Conservation (phyloP, 2,329 filamentous ascomycete genomes). For the Monosporascus sp. region DNA sequence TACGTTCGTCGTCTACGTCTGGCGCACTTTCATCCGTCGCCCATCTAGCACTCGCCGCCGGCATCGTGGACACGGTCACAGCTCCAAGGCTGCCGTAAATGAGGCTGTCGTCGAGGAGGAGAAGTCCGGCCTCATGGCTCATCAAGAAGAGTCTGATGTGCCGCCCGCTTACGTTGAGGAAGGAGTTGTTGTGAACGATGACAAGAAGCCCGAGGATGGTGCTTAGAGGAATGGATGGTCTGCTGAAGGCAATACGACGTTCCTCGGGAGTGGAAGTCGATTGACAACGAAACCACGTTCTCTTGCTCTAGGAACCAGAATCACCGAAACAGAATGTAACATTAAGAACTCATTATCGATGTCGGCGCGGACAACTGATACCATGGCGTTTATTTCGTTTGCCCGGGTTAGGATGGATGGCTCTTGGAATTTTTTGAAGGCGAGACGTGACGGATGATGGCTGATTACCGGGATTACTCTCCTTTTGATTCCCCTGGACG, state of each 20-base stretch:
- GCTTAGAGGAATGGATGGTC: conserved; percentile 10
- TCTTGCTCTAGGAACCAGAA: neutral
- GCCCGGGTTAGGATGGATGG: neutral
- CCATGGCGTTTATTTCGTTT: neutral
- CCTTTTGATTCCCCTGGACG: no score
- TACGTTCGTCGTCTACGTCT: conserved; percentile 54
- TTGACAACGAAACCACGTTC: neutral
- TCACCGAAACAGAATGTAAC: neutral
- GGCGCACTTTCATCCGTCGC: conserved; percentile 50
- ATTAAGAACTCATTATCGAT: neutral
- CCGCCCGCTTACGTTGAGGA: conserved; percentile 25
- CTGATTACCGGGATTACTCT: no score
- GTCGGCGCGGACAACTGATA: neutral
- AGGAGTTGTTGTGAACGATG: conserved; percentile 14
- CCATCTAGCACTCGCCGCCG: conserved; percentile 25
- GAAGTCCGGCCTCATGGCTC: conserved; percentile 45
- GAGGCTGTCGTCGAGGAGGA: conserved; percentile 39
- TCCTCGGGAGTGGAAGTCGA: neutral
- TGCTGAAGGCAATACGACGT: neutral
- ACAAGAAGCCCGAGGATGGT: conserved; percentile 24
- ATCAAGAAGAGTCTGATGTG: conserved; percentile 27
- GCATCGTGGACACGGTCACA: conserved; percentile 26
- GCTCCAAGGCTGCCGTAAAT: conserved; percentile 29
- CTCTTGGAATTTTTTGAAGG: no score
- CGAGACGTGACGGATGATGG: no score